These are phyloP conservation scores for Cyberlindnera sargentensis DNA, from an alignment of 805 yeast genomes.

Conservation along the genomic window DNA sequence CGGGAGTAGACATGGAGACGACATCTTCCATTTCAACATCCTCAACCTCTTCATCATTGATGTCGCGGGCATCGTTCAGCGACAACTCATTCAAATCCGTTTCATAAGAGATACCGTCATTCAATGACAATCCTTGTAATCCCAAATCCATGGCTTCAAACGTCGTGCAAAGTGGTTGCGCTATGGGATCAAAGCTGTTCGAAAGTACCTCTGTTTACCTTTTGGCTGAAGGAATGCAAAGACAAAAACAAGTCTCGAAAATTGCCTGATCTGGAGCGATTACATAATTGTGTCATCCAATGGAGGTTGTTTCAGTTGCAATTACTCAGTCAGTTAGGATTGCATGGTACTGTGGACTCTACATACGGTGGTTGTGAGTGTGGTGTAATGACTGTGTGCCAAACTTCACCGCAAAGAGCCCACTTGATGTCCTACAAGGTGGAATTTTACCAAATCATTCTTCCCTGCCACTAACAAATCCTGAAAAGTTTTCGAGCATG, in stretches of 20 bases:
- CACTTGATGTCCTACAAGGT: no score
- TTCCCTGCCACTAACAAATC: no score
- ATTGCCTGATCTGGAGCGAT: background rate
- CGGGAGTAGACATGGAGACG: conserved; percentile 1
- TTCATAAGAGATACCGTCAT: background rate
- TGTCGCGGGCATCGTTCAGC: background rate
- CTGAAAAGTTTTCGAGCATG: background rate
- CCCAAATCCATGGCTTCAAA: background rate
- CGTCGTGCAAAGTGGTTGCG: no score
- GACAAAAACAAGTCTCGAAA: background rate
- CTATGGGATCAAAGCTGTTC: no score
- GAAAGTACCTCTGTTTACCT: no score
- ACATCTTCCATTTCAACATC: conserved; percentile 1
- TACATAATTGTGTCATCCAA: background rate
- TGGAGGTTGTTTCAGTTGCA: background rate
- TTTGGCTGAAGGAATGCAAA: no score
- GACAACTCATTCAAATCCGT: background rate
- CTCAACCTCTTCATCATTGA: background rate
- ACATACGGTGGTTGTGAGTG: no score
- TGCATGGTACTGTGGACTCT: no score
- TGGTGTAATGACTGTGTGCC: no score
- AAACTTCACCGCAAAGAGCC: no score
- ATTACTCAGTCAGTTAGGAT: no score
- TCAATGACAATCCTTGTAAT: background rate
- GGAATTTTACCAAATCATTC: no score